These are phyloP conservation scores for Scheffersomyces illinoinensis DNA, from an alignment of 1,139 yeast species.

Conservation along the genomic window DNA sequence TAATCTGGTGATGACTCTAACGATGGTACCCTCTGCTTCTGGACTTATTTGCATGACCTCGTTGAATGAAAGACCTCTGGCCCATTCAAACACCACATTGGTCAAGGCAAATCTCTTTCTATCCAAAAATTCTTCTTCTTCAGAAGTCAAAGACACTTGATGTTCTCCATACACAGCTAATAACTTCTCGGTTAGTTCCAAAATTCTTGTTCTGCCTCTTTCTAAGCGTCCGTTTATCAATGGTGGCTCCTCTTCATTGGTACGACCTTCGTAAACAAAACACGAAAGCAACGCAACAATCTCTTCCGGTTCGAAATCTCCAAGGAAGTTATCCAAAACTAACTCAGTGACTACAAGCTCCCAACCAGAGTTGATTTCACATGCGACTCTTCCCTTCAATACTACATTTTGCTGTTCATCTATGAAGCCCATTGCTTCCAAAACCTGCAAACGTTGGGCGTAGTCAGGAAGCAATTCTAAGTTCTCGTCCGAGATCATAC, in stretches of 20 bases:
- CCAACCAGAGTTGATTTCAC: slow-evolving; percentile 89
- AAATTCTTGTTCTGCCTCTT: slow-evolving; percentile 69
- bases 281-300: slow-evolving; percentile 90
- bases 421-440: slow-evolving; percentile 73
- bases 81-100: slow-evolving; percentile 98
- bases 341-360: slow-evolving; percentile 88
- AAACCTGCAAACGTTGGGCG: slow-evolving; percentile 80
- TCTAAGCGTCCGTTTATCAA: slow-evolving; percentile 83
- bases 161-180: slow-evolving; percentile 62
- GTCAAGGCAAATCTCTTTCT: slow-evolving; percentile 85
- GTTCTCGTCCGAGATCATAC: slow-evolving; percentile 79
- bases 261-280: slow-evolving; percentile 88
- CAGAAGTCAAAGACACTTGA: slow-evolving; percentile 76
- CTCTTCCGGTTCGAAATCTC: slow-evolving; percentile 93
- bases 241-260: slow-evolving; percentile 58
- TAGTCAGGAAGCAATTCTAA: slow-evolving; percentile 90
- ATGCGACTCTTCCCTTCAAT: slow-evolving; percentile 83
- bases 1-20: slow-evolving; percentile 89
- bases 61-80: slow-evolving; percentile 87
- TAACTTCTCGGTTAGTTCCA: slow-evolving; percentile 67
- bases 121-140: slow-evolving; percentile 82
- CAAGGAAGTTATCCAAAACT: slow-evolving; percentile 85
- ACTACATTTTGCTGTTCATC: slow-evolving; percentile 76
- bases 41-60: slow-evolving; percentile 86
- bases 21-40: slow-evolving; percentile 97